Evolutionary conservation across 2,329 filamentous ascomycete species (phyloP).

Genomic region (Beauveria sp.): DNA sequence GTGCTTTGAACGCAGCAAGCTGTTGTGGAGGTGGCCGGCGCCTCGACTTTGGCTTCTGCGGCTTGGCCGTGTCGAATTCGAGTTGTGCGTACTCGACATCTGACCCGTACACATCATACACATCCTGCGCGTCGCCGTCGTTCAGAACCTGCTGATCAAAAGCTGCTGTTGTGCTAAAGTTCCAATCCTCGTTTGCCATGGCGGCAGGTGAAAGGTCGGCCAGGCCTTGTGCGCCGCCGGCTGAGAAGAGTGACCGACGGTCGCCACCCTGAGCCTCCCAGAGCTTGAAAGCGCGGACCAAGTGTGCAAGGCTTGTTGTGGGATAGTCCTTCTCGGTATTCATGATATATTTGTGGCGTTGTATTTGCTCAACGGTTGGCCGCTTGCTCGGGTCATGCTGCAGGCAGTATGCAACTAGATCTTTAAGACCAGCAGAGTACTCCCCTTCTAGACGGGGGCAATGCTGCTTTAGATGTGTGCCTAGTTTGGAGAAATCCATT

Average conservation of each 20-base stretch:
- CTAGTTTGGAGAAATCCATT: conserved; percentile 40
- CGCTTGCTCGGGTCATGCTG: conserved; percentile 60
- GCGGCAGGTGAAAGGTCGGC: conserved; percentile 36
- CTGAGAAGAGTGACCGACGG: conserved; percentile 56
- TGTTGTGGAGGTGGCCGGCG: conserved; percentile 51
- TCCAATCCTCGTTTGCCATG: conserved; percentile 54
- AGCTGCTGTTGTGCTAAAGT: conserved; percentile 58
- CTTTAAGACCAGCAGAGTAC: conserved; percentile 61
- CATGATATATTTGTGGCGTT: conserved; percentile 61
- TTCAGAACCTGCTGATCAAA: conserved; percentile 53
- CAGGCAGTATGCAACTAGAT: conserved; percentile 66
- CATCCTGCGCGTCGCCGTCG: conserved; percentile 47
- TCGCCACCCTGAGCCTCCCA: conserved; percentile 72
- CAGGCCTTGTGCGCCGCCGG: conserved; percentile 50
- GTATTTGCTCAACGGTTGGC: conserved; percentile 61
- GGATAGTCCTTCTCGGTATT: conserved; percentile 58
- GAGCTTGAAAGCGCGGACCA: conserved; percentile 64
- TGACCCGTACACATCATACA: conserved; percentile 54
- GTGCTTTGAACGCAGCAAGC: conserved; percentile 49
- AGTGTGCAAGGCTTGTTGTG: conserved; percentile 51
- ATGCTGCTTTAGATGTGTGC: conserved; percentile 50
- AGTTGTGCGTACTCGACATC: conserved; percentile 44
- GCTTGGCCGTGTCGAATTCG: conserved; percentile 41
- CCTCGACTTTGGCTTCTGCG: conserved; percentile 43
- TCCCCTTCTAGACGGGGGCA: conserved; percentile 64